These are phyloP conservation scores for Aspergillus transmontanensis DNA, from an alignment of 2,329 filamentous ascomycete species.

Conservation along the genomic window DNA sequence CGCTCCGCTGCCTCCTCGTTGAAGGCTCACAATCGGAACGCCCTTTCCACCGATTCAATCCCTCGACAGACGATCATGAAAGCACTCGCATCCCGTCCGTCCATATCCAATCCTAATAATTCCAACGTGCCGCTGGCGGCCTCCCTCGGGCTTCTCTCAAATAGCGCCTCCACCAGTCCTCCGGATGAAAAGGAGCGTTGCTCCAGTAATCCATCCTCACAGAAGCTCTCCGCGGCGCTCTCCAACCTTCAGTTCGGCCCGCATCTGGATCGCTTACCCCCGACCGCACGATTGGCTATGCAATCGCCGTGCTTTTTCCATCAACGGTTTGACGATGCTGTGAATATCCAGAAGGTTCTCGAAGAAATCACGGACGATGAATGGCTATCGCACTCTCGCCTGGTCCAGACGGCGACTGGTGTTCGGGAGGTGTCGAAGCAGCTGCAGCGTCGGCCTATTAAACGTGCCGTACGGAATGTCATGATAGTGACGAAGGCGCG, in stretches of 20 bases:
- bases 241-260: conserved; percentile 51
- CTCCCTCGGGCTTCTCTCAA: conserved; percentile 62
- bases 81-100: conserved; percentile 67
- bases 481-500: conserved; percentile 99
- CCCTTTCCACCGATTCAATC: conserved; percentile 65
- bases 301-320: conserved; percentile 98
- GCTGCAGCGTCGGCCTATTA: conserved; percentile 87
- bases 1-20: conserved; percentile 38
- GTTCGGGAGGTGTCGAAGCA: conserved; percentile 96
- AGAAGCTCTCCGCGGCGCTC: conserved; percentile 65
- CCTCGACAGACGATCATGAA: conserved; percentile 83
- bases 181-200: conserved; percentile 36
- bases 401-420: conserved; percentile 92
- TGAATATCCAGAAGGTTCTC: conserved; percentile 91
- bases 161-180: conserved; percentile 23
- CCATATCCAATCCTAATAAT: conserved; percentile 56
- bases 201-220: conserved; percentile 53
- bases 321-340: conserved; percentile 91
- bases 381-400: conserved; percentile 86
- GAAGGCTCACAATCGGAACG: conserved; percentile 48
- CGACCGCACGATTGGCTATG: conserved; percentile 62
- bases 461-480: conserved; percentile 85
- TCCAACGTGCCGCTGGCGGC: conserved; percentile 63
- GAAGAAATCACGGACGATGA: conserved; percentile 90
- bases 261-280: conserved; percentile 48